Percentiles rank a stretch among this genome's conserved stretches.
Evolutionary conservation across 1,284 basidiomycete species (phyloP).

Genomic region (Moesziomyces sp.): DNA sequence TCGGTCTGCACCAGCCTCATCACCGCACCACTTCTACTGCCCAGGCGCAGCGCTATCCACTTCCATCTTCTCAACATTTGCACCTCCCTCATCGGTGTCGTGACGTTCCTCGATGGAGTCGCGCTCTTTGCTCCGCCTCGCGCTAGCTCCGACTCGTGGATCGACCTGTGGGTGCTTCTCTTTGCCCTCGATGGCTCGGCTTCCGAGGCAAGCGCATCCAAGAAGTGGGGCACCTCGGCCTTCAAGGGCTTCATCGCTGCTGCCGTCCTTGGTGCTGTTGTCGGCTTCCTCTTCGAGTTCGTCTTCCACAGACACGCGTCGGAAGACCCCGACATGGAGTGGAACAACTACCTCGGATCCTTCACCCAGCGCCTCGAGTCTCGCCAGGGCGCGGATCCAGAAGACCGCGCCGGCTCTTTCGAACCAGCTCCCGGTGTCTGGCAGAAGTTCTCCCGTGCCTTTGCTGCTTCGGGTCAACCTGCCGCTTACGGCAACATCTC

Average conservation of each 20-base stretch:
- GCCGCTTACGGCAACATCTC: constrained; percentile 53
- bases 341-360: constrained; percentile 60
- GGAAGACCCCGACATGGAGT: constrained; percentile 54
- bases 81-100: constrained; percentile 55
- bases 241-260: constrained; percentile 64
- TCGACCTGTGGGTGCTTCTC: constrained; percentile 58
- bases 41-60: constrained; percentile 35
- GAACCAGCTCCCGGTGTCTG: constrained; percentile 51
- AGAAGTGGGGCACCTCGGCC: constrained; percentile 51
- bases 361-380: constrained; percentile 50
- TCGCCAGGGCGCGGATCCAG: constrained; percentile 2
- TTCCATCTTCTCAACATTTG: constrained; percentile 54
- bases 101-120: constrained; percentile 56
- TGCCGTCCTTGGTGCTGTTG: constrained; percentile 39
- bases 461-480: constrained; percentile 17
- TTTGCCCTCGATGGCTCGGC: constrained; percentile 39
- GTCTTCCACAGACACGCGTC: constrained; percentile 52
- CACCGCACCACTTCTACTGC: constrained; percentile 50
- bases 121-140: constrained; percentile 52
- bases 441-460: constrained; percentile 36
- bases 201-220: constrained; percentile 24
- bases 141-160: constrained; percentile 47
- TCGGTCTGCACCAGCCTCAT: constrained; percentile 45
- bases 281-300: constrained; percentile 55
- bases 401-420: constrained; percentile 50